Evolutionary conservation across 768 basidiomycete species (phyloP), one percentile per base, ranked within the genome.

Genomic region (Russula foetens): DNA sequence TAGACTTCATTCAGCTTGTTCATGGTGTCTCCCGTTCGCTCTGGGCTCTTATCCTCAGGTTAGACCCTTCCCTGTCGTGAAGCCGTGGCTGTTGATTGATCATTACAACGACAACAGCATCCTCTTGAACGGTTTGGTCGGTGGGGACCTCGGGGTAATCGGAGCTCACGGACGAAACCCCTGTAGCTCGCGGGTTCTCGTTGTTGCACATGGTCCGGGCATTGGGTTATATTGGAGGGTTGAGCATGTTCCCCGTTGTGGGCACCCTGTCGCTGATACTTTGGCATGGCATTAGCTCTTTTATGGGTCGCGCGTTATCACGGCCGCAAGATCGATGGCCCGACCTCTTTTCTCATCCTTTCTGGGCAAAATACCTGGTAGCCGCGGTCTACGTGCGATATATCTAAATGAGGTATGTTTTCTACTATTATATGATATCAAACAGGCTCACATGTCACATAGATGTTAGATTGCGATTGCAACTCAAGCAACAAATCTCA

Each of bases 81-180:
- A 24, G 2, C 31, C 15, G 4, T 24, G 21, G 9, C 15, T 44
- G 21, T n/a, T 3, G 17, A 41, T 19, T 7, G 15, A 17, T 41
- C 17, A 12, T 12, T 4, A 41, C 39, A 41, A 17, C 14, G 8
- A 35, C 29, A 59, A 48, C 39, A n/a, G 57, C n/a, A n/a, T n/a
- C 7, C 52, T 12, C 43, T 48, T 60, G 31, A n/a, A 55, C 23
- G 59, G 59, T 12, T 15, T 55, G 17, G 23, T 60, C 3, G 48
- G 43, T 24, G 59, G 59, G 5, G 49, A 60, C 26, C 14, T 45
- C 21, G 60, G 60, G 3, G 48, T 56, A 7, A 46, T 61, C 24
- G 0, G 85, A 87, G 57, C 69, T 87, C 33, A 85, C 85, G 0
- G 85, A 86, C 65, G 71, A 78, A 1, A 80, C 81, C 1, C 87